Evolutionary conservation across 495 filamentous ascomycete species (phyloP).

Genomic region (Chaetomidium leptoderma): DNA sequence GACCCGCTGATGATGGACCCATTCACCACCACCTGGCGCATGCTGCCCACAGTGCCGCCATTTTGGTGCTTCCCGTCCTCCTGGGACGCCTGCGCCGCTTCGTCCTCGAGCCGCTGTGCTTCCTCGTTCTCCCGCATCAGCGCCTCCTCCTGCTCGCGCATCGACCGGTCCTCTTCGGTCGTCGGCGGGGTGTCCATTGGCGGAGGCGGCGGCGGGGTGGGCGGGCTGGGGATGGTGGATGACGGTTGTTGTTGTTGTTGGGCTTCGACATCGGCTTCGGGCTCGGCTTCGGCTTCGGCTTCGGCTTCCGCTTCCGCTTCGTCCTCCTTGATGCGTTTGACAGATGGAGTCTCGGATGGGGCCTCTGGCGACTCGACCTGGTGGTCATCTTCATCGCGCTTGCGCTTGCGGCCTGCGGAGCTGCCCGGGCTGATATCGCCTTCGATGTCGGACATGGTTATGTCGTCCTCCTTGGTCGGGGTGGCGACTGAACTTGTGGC

Average conservation of each 20-base stretch:
- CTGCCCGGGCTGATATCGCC: constrained; percentile 29
- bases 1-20: neutral
- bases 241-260: constrained; percentile 30
- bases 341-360: constrained; percentile 42
- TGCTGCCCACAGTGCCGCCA: neutral
- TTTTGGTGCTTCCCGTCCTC: neutral
- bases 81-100: constrained; percentile 21
- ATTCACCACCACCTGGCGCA: neutral
- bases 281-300: constrained; percentile 13
- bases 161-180: constrained; percentile 36
- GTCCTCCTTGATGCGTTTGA: constrained; percentile 50
- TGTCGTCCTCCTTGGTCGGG: constrained; percentile 27
- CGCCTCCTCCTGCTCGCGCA: constrained; percentile 43
- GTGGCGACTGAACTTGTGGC: constrained; percentile 18
- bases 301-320: no score
- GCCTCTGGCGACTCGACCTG: constrained; percentile 31
- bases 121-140: constrained; percentile 38
- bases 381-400: constrained; percentile 40
- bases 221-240: constrained; percentile 39
- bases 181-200: constrained; percentile 30
- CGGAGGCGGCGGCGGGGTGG: constrained; percentile 44
- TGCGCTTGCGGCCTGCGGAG: constrained; percentile 55
- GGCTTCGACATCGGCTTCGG: constrained; percentile 32
- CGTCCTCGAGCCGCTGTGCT: constrained; percentile 40
- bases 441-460: constrained; percentile 33